A percentile compares a stretch with the other conserved stretches of the same genome.
These are phyloP conservation scores for Alternaria metachromatica DNA, from an alignment of 2,329 filamentous ascomycete species.

Conservation along the genomic window DNA sequence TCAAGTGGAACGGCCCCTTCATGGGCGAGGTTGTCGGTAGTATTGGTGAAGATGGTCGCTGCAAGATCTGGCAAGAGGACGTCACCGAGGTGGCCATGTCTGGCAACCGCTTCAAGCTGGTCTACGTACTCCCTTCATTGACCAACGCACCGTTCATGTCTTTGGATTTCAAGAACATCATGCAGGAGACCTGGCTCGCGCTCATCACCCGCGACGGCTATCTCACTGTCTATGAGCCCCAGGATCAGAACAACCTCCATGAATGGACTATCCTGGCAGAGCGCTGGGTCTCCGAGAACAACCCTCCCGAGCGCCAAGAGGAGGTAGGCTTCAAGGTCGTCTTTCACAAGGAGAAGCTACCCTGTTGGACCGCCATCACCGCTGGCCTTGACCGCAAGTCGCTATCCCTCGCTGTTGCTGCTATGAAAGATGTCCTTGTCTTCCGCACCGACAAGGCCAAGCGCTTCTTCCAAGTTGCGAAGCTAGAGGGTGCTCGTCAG, in stretches of 20 bases:
- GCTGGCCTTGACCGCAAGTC: slow-evolving; percentile 83
- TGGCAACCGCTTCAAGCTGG: slow-evolving; percentile 79
- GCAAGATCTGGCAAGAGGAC: slow-evolving; percentile 93
- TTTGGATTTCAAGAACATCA: slow-evolving; percentile 85
- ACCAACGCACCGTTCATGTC: slow-evolving; percentile 77
- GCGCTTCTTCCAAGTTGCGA: slow-evolving; percentile 84
- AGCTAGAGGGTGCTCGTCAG: slow-evolving; percentile 74
- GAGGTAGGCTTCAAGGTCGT: slow-evolving; percentile 85
- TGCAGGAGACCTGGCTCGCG: slow-evolving; percentile 83
- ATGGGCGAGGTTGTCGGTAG: slow-evolving; percentile 88
- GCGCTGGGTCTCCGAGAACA: slow-evolving; percentile 71
- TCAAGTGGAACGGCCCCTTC: slow-evolving; percentile 92
- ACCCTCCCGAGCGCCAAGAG: slow-evolving; percentile 73
- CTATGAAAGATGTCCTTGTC: slow-evolving; percentile 81
- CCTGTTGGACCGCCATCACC: slow-evolving; percentile 76
- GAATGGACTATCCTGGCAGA: slow-evolving; percentile 79
- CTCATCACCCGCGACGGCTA: slow-evolving; percentile 83
- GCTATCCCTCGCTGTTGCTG: slow-evolving; percentile 81
- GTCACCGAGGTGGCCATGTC: slow-evolving; percentile 74
- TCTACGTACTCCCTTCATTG: slow-evolving; percentile 67
- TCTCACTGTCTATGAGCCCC: slow-evolving; percentile 82
- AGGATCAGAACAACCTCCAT: slow-evolving; percentile 79
- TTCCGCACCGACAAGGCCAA: slow-evolving; percentile 78
- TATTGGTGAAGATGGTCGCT: slow-evolving; percentile 86
- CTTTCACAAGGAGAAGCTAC: slow-evolving; percentile 86